These are phyloP conservation scores for Penicillium sp. DNA, from an alignment of 2,329 filamentous ascomycete species.

Conservation along the genomic window DNA sequence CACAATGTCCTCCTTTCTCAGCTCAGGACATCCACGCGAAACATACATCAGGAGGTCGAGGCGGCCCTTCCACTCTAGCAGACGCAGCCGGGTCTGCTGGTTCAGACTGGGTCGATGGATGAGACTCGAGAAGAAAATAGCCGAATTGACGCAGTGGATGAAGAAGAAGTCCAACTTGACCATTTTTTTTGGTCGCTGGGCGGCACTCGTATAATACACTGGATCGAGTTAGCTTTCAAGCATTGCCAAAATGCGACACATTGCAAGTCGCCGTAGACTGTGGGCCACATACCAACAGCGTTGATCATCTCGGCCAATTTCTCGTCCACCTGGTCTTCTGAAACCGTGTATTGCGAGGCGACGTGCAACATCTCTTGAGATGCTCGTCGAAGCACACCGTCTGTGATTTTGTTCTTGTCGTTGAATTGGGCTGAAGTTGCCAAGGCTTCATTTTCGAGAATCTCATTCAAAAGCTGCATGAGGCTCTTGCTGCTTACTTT, in stretches of 20 bases:
- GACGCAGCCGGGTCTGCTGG: slow-evolving; percentile 57
- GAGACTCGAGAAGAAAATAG: slow-evolving; percentile 66
- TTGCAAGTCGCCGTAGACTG: too few relatives aligned
- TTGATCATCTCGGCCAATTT: slow-evolving; percentile 66
- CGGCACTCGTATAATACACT: slow-evolving; percentile 54
- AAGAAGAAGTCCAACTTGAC: slow-evolving; percentile 77
- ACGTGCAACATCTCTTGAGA: slow-evolving; percentile 57
- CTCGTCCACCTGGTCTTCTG: slow-evolving; percentile 51
- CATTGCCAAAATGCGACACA: too few relatives aligned
- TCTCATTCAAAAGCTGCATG: slow-evolving; percentile 56
- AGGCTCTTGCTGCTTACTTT: slow-evolving; percentile 40
- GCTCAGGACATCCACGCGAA: slow-evolving; percentile 57
- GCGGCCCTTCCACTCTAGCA: slow-evolving; percentile 78
- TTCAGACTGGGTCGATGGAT: slow-evolving; percentile 56
- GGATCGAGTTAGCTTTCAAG: neutral
- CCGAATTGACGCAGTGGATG: slow-evolving; percentile 71
- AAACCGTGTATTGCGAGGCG: slow-evolving; percentile 54
- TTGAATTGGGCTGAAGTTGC: slow-evolving; percentile 45
- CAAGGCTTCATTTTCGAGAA: slow-evolving; percentile 53
- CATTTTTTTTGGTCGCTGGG: slow-evolving; percentile 58
- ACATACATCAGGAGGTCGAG: slow-evolving; percentile 69
- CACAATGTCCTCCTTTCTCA: slow-evolving; percentile 55
- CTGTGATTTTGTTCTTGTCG: slow-evolving; percentile 59
- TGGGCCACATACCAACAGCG: slow-evolving; percentile 43
- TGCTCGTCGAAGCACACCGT: slow-evolving; percentile 62